phyloP scores from a whole-genome alignment of 1,139 yeast genomes.

The Candida glucosophila region DNA sequence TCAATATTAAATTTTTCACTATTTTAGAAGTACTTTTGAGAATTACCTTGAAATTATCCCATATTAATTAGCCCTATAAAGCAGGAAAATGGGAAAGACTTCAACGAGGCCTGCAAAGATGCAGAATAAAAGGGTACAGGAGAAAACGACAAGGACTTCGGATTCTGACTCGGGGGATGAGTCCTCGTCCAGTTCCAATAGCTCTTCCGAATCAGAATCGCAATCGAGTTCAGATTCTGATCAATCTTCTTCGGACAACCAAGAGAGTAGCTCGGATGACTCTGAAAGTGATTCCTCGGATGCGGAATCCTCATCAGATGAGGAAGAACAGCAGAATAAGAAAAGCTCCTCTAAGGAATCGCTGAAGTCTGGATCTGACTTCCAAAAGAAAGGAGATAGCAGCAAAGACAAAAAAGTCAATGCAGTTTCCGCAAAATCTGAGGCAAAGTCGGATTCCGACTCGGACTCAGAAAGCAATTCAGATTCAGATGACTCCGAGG shows the following conservation, averaged over 20 bases:
- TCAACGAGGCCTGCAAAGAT: conserved; percentile 1
- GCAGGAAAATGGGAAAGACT: background rate
- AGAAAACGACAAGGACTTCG: conserved; percentile 1
- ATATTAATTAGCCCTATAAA: background rate
- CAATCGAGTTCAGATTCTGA: conserved; percentile 11
- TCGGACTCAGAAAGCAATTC: conserved; percentile 6
- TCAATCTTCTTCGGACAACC: too few relatives aligned
- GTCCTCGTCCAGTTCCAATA: background rate
- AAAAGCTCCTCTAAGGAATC: too few relatives aligned
- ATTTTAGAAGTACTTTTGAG: background rate
- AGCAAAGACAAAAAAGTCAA: too few relatives aligned
- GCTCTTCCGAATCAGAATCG: conserved; percentile 12
- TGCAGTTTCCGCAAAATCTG: conserved; percentile 10
- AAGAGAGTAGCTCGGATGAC: background rate
- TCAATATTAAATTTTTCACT: background rate
- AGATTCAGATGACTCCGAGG: conserved; percentile 6
- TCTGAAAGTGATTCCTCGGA: background rate
- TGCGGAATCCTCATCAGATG: conserved; percentile 1
- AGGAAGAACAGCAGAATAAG: too few relatives aligned
- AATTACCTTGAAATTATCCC: background rate
- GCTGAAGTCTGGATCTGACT: too few relatives aligned
- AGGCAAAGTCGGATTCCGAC: conserved; percentile 6
- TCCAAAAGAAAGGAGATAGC: too few relatives aligned
- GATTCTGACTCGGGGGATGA: background rate
- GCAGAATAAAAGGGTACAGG: background rate